Evolutionary conservation across 345 rosid genomes (phyloP), one percentile per base, ranked within the genome.

Genomic region (Dovyalis caffra): DNA sequence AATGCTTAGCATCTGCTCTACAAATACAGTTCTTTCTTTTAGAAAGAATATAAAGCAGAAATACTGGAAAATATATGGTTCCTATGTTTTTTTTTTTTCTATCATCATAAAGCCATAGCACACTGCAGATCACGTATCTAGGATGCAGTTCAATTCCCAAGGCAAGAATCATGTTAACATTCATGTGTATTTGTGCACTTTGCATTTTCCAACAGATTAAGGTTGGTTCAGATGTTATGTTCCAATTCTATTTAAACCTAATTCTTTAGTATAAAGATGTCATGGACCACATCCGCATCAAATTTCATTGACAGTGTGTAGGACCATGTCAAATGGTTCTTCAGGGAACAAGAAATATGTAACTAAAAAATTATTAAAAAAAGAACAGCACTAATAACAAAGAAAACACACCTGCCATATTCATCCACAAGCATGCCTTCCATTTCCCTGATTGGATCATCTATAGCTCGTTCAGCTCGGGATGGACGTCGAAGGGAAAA

Each of bases 371-470:
- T 53, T 5, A 15, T 16, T 26, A 20, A 67, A 58, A n/a, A 43
- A 11, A 32, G 15, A 68, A 47, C 2, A 3, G 20, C 32, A 34
- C 26, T 1, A 26, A n/a, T 23, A 38, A 23, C 45, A 32, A 45
- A 40, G n/a, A 76, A 70, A 45, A 72, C 85, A 43, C 71, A 95
- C 99, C 99, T 95, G 73, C 99, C 99, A 87, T 95, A 95, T 84
- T 95, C 99, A 81, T 95, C 99, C 60, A 95, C 95, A 83, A 87
- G 85, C 92, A 95, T 95, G 83, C 98, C 98, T 82, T 95, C 99
- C 98, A 95, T 95, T 85, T 86, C 95, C 82, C 99, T 89, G 28
- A 95, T 85, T 58, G 99, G 99, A 77, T 95, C 99, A 77, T 95
- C 95, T 34, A 95, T 82, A 61, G 97, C 87, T 66, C 99, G 93